These are phyloP conservation scores for Apiotrichum veenhuisii DNA, from an alignment of 1,284 basidiomycete species.

Conservation along the genomic window DNA sequence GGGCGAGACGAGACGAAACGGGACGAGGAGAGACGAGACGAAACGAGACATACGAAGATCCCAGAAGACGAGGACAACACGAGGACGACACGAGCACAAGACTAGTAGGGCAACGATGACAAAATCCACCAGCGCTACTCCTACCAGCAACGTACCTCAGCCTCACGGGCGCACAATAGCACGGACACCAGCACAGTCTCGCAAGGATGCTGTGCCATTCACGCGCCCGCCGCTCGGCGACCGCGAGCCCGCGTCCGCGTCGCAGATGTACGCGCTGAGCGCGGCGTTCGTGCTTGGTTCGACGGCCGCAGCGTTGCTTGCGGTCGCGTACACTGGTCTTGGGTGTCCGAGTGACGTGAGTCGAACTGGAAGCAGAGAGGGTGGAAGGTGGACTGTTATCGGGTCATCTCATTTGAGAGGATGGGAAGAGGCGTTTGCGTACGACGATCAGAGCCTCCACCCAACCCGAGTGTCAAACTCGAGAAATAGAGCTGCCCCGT, in stretches of 20 bases:
- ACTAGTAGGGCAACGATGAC: neutral
- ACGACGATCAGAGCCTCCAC: too few species aligned
- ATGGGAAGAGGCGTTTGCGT: neutral
- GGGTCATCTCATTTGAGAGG: too few species aligned
- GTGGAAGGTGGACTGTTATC: too few species aligned
- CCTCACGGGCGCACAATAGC: neutral
- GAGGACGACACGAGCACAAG: too few species aligned
- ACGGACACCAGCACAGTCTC: neutral
- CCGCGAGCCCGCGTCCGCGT: neutral
- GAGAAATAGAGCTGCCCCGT: too few species aligned
- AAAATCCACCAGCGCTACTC: neutral
- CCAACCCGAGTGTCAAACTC: too few species aligned
- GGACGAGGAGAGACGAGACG: too few species aligned
- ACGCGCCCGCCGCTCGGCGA: neutral
- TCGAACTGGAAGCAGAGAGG: neutral
- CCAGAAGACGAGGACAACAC: too few species aligned
- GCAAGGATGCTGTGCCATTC: neutral
- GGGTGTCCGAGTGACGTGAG: constrained; percentile 9
- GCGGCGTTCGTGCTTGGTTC: neutral
- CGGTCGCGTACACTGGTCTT: constrained; percentile 12
- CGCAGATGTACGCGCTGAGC: constrained; percentile 8
- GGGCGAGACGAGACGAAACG: too few species aligned
- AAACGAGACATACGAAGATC: too few species aligned
- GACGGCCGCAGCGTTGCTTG: constrained; percentile 3
- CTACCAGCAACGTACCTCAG: neutral